Conservation (phyloP, 176 grass and related monocot species). For the Urochloa ruziziensis region DNA sequence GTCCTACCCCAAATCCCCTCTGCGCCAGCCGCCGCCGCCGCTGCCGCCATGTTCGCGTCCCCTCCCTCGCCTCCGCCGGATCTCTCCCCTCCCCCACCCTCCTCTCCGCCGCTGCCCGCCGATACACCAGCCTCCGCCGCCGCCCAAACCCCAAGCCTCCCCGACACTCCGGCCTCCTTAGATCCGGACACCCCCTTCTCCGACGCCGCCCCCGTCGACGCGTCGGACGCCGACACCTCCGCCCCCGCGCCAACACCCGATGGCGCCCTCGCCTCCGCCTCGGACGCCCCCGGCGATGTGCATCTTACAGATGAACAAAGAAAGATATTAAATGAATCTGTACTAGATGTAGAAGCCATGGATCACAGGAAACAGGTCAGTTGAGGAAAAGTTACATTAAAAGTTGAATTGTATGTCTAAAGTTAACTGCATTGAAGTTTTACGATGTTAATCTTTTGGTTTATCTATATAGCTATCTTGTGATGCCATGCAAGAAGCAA, state of each 20-base stretch:
- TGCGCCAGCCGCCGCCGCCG: background rate
- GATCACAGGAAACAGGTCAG: no score
- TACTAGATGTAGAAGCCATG: no score
- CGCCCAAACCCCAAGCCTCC: constrained; percentile 29
- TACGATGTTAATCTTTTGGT: no score
- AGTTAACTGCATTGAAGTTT: no score
- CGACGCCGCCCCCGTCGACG: constrained; percentile 15
- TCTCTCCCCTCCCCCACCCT: background rate
- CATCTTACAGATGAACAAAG: no score
- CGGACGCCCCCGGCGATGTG: background rate
- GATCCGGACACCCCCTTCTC: constrained; percentile 38
- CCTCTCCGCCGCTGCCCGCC: background rate
- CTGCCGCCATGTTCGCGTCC: background rate
- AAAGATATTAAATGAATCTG: no score
- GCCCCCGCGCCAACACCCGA: background rate
- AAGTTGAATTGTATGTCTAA: no score
- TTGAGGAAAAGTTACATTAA: no score
- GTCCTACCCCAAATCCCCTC: no score
- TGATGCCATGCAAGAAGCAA: no score
- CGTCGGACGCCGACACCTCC: constrained; percentile 37
- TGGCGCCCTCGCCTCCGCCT: background rate
- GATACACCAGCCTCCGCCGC: constrained; percentile 25
- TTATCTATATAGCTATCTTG: no score
- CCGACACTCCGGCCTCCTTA: constrained; percentile 40
- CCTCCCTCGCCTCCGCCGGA: background rate